phyloP scores from a whole-genome alignment of 2,329 filamentous ascomycete species.

The Paramyrothecium roridum region DNA sequence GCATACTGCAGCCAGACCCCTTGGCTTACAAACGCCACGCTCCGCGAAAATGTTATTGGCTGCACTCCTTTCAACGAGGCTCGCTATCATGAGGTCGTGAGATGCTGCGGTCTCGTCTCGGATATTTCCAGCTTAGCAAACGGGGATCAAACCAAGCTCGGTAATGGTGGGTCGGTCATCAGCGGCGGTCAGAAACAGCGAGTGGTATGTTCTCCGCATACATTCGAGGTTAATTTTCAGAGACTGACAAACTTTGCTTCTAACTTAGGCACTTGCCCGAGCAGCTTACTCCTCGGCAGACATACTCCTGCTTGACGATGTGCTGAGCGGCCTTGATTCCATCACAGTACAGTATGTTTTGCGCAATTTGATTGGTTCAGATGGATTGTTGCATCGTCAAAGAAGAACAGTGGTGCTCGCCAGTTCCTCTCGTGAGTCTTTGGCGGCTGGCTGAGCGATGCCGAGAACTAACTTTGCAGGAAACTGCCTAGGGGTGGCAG shows the following conservation, averaged over 20 bases:
- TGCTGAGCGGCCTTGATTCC: constrained; percentile 22
- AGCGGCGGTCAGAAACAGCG: constrained; percentile 1
- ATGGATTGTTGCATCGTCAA: constrained; percentile 11
- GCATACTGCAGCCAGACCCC: not conserved
- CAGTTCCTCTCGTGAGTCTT: constrained; percentile 5
- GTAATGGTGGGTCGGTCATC: not conserved
- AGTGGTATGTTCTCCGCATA: not conserved
- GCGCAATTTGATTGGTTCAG: constrained; percentile 8
- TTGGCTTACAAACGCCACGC: not conserved
- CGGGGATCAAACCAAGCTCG: not conserved
- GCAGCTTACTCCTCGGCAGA: constrained; percentile 17
- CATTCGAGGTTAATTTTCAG: not conserved
- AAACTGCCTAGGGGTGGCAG: not conserved
- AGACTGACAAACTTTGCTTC: not conserved
- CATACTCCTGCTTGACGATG: constrained; percentile 18
- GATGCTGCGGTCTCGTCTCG: not conserved
- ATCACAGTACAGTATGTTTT: constrained; percentile 15
- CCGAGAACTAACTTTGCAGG: not conserved
- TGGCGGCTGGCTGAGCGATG: not conserved
- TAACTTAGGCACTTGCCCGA: constrained; percentile 14
- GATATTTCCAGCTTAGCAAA: not conserved
- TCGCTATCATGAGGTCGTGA: not conserved
- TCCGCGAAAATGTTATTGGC: not conserved
- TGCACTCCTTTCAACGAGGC: not conserved
- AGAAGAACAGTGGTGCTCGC: constrained; percentile 7